phyloP scores from a whole-genome alignment of 495 filamentous ascomycete species.

The Trichoderma gamsii region DNA sequence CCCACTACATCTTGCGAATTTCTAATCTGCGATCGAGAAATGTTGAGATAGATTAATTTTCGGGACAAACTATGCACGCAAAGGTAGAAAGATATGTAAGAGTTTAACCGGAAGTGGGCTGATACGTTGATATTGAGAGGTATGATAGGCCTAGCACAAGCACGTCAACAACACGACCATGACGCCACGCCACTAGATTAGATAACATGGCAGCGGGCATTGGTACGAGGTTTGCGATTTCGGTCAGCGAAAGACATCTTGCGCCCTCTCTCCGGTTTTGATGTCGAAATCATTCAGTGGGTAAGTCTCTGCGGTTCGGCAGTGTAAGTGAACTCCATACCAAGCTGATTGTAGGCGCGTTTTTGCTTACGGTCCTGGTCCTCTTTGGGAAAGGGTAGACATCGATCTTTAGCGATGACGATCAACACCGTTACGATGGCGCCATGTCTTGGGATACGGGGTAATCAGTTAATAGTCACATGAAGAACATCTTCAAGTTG shows the following conservation, averaged over 20 bases:
- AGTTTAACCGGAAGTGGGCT: background rate
- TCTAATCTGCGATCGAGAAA: background rate
- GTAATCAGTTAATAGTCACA: background rate
- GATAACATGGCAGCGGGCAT: background rate
- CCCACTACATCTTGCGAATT: background rate
- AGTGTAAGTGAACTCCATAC: background rate
- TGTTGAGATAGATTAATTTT: background rate
- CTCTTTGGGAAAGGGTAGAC: background rate
- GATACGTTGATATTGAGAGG: background rate
- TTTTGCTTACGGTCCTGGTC: background rate
- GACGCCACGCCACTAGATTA: background rate
- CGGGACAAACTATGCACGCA: background rate
- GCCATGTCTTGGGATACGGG: background rate
- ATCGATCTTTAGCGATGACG: background rate
- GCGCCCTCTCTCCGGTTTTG: background rate
- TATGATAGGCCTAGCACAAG: background rate
- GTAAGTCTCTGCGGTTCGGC: too few species aligned
- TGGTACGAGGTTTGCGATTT: slow-evolving; percentile 3
- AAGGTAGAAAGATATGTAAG: slow-evolving; percentile 4
- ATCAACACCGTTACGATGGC: background rate
- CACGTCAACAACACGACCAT: slow-evolving; percentile 7
- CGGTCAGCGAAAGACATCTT: background rate
- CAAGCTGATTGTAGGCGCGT: background rate
- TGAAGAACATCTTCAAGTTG: too few species aligned
- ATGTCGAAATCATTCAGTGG: too few species aligned